phyloP scores from a whole-genome alignment of 2,329 filamentous ascomycete species.

The Paecilomyces formosus region DNA sequence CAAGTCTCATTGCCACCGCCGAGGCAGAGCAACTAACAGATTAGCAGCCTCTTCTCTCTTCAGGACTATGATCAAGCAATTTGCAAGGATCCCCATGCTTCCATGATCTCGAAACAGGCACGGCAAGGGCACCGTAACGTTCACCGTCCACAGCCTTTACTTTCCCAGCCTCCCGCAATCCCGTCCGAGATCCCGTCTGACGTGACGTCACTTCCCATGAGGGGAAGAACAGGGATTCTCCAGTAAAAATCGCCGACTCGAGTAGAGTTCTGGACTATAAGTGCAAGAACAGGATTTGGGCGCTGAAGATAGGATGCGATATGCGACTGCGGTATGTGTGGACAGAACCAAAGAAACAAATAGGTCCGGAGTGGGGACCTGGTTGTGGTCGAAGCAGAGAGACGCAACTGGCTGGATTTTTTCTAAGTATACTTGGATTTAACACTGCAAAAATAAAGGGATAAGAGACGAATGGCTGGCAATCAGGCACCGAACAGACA shows the following conservation, averaged over 20 bases:
- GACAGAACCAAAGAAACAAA: too few relatives aligned
- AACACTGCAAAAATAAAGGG: too few relatives aligned
- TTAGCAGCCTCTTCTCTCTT: background rate
- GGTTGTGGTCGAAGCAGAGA: too few relatives aligned
- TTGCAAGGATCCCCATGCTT: background rate
- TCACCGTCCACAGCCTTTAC: too few relatives aligned
- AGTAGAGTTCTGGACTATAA: background rate
- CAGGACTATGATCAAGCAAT: background rate
- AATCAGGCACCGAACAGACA: too few relatives aligned
- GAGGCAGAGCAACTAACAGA: background rate
- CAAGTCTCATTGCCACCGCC: background rate
- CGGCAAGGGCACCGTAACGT: too few relatives aligned
- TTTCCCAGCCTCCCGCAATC: too few relatives aligned
- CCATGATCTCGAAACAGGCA: background rate
- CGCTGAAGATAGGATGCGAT: background rate
- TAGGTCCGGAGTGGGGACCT: too few relatives aligned
- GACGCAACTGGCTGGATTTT: too few relatives aligned
- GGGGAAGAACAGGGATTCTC: background rate
- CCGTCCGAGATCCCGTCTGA: background rate
- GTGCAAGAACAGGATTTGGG: background rate
- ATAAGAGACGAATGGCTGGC: too few relatives aligned
- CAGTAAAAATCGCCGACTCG: background rate
- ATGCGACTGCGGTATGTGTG: background rate
- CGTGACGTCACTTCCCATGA: background rate
- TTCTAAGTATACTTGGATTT: too few relatives aligned